Conservation (phyloP, 2,329 filamentous ascomycete genomes). For the Stemphylium beticola region DNA sequence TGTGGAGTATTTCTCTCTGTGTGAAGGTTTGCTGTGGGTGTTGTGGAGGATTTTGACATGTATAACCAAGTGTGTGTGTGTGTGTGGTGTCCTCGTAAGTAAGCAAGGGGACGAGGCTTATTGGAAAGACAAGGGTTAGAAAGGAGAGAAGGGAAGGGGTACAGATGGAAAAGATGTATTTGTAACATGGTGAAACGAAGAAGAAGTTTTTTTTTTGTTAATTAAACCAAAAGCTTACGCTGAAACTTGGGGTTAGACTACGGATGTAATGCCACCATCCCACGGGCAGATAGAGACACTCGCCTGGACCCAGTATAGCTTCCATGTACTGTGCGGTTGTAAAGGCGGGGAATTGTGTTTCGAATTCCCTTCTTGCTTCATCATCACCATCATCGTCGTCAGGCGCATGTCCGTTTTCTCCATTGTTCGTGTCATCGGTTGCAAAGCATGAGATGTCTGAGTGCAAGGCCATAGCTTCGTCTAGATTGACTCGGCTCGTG, state of each 20-base stretch:
- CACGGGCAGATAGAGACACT: constrained; percentile 85
- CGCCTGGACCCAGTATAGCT: constrained; percentile 78
- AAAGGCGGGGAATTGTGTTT: constrained; percentile 61
- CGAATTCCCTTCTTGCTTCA: constrained; percentile 23
- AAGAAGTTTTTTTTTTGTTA: constrained; percentile 11
- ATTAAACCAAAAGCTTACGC: constrained; percentile 90
- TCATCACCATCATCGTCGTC: constrained; percentile 45
- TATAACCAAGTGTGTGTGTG: too few relatives aligned
- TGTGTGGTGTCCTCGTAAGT: too few relatives aligned
- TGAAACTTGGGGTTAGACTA: constrained; percentile 84
- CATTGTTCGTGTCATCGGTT: not conserved
- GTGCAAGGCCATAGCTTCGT: constrained; percentile 64
- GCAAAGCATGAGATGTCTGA: constrained; percentile 27
- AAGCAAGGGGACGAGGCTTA: too few relatives aligned
- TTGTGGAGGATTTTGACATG: too few relatives aligned
- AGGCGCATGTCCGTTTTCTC: constrained; percentile 27
- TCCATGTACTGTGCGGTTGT: constrained; percentile 71
- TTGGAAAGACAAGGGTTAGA: too few relatives aligned
- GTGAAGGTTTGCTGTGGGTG: too few relatives aligned
- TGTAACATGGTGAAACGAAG: too few relatives aligned
- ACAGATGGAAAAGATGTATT: too few relatives aligned
- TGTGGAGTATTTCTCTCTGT: too few relatives aligned
- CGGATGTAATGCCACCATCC: constrained; percentile 99
- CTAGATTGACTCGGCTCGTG: constrained; percentile 80
- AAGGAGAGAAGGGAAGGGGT: too few relatives aligned